Evolutionary conservation across 352 stramenopile species (phyloP).

Genomic region (Pythium brassicae): DNA sequence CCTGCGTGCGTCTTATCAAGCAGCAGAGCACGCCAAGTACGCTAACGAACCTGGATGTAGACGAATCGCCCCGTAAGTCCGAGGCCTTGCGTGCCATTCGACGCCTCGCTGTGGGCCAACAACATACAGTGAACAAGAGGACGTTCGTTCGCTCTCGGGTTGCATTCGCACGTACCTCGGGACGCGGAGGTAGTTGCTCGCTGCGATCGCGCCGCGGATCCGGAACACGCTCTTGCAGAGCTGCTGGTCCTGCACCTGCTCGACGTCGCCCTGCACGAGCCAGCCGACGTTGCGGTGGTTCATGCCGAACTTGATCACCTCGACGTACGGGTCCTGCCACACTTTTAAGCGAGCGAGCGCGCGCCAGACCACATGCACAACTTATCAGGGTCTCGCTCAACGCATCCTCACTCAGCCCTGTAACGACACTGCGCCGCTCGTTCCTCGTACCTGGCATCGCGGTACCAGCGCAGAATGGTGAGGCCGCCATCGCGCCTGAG

Average conservation of each 20-base stretch:
- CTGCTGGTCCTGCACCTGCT: slow-evolving; percentile 51
- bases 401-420: too few relatives aligned
- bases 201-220: slow-evolving; percentile 65
- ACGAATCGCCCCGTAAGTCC: slow-evolving; percentile 62
- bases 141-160: background rate
- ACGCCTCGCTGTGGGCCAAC: slow-evolving; percentile 22
- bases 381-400: too few relatives aligned
- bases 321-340: slow-evolving; percentile 85
- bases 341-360: slow-evolving; percentile 24
- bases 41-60: slow-evolving; percentile 55
- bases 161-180: slow-evolving; percentile 25
- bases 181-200: slow-evolving; percentile 71
- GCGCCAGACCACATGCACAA: too few relatives aligned
- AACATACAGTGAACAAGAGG: background rate
- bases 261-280: slow-evolving; percentile 57
- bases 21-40: background rate
- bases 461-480: slow-evolving; percentile 15
- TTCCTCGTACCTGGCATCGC: slow-evolving; percentile 23
- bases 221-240: slow-evolving; percentile 81
- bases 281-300: slow-evolving; percentile 53
- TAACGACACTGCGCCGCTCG: too few relatives aligned
- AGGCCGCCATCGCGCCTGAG: slow-evolving; percentile 14
- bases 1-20: background rate
- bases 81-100: slow-evolving; percentile 48
- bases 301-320: slow-evolving; percentile 77